Base-by-base conservation (phyloP, 1,139 yeast species). In the Blastobotrys serpentis region DNA sequence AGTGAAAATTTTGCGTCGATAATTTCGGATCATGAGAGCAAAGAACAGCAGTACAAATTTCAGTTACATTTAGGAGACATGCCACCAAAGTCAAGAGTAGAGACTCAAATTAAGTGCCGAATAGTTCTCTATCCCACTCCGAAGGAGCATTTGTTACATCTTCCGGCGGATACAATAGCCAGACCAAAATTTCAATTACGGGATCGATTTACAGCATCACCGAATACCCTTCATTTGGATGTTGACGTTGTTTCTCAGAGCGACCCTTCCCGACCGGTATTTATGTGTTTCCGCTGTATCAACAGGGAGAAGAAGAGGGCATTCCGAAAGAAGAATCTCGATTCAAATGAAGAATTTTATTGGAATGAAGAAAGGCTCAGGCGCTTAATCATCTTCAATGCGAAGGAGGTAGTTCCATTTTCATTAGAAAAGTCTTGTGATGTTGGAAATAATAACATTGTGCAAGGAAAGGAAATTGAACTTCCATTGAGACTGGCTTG, bases 251-350 rank as follows among this genome's bases (percentile, higher is more conserved):
- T 73, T 53, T 66, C 73, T 26, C 67, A 70, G 36, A 62, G 65
- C 42, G 56, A 55, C 30, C 67, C 70, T 1, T 57, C 57, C 44
- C 70, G 72, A 48, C 79, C 85, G 5, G 86, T 95, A 57, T 81
- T 80, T 60, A 89, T 88, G 55, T 92, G 98, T 69, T 65, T 82
- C 22, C 79, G 94, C 59, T 92, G 98, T 72, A 82, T 89, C 59
- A 84, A 87, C 64, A 77, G 98, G 59, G 98, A 92, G 67, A 86
- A 86, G 62, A 87, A 90, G 68, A 78, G 98, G 58, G 98, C 98
- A 0, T 85, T 92, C 44, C 61, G 75, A 34, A 50, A 83, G 92
- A 75, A 81, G 90, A 76, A 82, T 4, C 89, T 88, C 25, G 72
- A 77, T 34, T 71, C 76, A 40, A 76, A 74, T 43, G 90, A 84